Evolutionary conservation across 2,329 filamentous ascomycete genomes (phyloP), one percentile per base, ranked within the genome.

Genomic region (Exophiala viscosa): DNA sequence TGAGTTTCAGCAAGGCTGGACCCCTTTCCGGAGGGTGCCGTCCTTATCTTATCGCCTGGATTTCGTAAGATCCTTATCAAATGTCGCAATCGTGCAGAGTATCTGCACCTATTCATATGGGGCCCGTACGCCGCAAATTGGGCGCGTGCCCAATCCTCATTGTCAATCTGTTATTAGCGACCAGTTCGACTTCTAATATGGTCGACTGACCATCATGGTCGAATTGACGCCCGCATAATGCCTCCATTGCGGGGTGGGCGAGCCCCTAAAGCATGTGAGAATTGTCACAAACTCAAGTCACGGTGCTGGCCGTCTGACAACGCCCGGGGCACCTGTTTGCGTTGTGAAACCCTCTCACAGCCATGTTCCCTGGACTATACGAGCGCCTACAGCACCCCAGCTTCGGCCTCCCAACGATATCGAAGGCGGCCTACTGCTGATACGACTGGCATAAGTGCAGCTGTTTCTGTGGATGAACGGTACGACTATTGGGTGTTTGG

Each of bases 241-340:
- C 46, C 46, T 8, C 46, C 46, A 13, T 33, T 49, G 38, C 46
- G 46, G 38, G 10, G 20, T 6, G 46, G 46, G 14, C 23, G 46
- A 20, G 46, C 46, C 5, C 10, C 65, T 69, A 3, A 55, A 60
- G 2, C 70, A n/a, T 73, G 70, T 44, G 56, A 58, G 8, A 63
- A 64, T 17, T 73, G 70, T 57, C 63, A 70, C 15, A 73, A 70
- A 55, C 67, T 70, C 32, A 73, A 73, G 60, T 73, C 70, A n/a
- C 61, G 70, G 52, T 73, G 70, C 47, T 73, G 73, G 53, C 66
- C 68, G 49, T 65, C 69, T 2, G 58, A 61, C 9, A 54, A 54
- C 39, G 55, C 58, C 0, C 58, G 66, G 13, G 63, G 64, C 45
- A 56, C 64, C 14, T 74, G 71, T 55, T 58, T 73, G 7, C 63